These are phyloP conservation scores for Danielozyma ontarioensis DNA, from an alignment of 805 yeast genomes.

Conservation along the genomic window DNA sequence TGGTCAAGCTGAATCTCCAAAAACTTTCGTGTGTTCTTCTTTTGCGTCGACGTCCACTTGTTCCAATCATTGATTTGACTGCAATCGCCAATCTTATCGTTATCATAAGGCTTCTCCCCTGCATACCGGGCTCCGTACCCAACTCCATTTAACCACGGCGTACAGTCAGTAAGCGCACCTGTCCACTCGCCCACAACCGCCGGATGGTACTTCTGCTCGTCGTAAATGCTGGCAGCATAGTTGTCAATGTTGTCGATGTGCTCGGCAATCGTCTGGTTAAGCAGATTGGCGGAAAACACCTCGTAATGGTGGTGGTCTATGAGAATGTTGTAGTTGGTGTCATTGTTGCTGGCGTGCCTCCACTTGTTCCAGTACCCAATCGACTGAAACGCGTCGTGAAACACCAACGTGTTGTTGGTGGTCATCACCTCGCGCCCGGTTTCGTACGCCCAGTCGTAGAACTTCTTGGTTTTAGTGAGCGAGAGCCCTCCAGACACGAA, in stretches of 20 bases:
- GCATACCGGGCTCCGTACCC: constrained; percentile 79
- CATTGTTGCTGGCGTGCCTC: constrained; percentile 24
- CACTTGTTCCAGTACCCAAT: constrained; percentile 55
- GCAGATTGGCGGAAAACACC: constrained; percentile 65
- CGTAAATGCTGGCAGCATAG: constrained; percentile 18
- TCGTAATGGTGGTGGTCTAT: constrained; percentile 91
- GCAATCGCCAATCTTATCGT: constrained; percentile 59
- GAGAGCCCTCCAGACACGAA: constrained; percentile 60
- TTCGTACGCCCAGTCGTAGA: constrained; percentile 58
- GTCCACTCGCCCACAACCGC: constrained; percentile 83
- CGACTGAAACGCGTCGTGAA: constrained; percentile 79
- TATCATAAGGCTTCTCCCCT: constrained; percentile 39
- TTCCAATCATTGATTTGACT: constrained; percentile 19
- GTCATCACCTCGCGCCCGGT: constrained; percentile 54
- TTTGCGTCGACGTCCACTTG: constrained; percentile 58
- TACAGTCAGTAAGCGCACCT: constrained; percentile 90
- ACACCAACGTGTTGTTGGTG: constrained; percentile 48
- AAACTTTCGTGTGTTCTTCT: constrained; percentile 56
- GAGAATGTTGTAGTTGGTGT: constrained; percentile 56
- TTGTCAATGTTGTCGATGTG: constrained; percentile 43
- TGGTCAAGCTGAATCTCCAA: constrained; percentile 92
- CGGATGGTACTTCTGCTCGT: constrained; percentile 60
- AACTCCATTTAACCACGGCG: constrained; percentile 85
- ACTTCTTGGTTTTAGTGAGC: constrained; percentile 52
- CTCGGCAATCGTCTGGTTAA: constrained; percentile 52